Conservation (phyloP, 2,329 filamentous ascomycete genomes). For the Alternaria incomplexa region DNA sequence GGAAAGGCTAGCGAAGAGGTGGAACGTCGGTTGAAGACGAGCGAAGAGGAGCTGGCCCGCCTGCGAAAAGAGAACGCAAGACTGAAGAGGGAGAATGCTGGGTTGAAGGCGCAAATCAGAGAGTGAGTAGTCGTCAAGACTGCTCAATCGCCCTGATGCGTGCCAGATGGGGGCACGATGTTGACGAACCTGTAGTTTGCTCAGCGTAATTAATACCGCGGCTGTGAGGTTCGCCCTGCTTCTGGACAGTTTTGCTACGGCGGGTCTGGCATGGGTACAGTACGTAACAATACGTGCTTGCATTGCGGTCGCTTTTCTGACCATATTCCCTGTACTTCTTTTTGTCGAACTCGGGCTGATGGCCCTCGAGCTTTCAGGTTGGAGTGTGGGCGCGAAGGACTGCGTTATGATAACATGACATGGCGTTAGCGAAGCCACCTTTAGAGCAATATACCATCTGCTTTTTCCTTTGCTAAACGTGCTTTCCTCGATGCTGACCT, state of each 20-base stretch:
- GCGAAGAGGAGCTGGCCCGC: conserved; percentile 76
- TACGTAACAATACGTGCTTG: conserved; percentile 14
- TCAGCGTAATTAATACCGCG: not conserved
- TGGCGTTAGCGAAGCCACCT: conserved; percentile 9
- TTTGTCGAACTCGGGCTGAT: not conserved
- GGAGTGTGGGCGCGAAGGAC: not conserved
- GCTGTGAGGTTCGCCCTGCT: not conserved
- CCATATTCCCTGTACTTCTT: not conserved
- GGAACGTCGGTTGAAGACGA: conserved; percentile 71
- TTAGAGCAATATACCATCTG: conserved; percentile 29
- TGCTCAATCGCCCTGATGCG: not conserved
- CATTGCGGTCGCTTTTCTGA: conserved; percentile 7
- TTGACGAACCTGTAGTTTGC: conserved; percentile 13
- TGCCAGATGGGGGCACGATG: not conserved
- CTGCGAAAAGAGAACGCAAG: conserved; percentile 86
- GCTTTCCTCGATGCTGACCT: not conserved
- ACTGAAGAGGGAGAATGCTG: conserved; percentile 81
- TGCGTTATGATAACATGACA: conserved; percentile 14
- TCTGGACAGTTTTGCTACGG: not conserved
- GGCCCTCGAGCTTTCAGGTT: not conserved
- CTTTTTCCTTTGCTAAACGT: conserved; percentile 11
- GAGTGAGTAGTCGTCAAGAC: conserved; percentile 43
- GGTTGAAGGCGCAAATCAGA: conserved; percentile 59
- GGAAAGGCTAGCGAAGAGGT: conserved; percentile 82
- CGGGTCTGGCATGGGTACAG: conserved; percentile 4